Conservation (phyloP, 306 rosid genomes). For the Dicorynia guianensis region DNA sequence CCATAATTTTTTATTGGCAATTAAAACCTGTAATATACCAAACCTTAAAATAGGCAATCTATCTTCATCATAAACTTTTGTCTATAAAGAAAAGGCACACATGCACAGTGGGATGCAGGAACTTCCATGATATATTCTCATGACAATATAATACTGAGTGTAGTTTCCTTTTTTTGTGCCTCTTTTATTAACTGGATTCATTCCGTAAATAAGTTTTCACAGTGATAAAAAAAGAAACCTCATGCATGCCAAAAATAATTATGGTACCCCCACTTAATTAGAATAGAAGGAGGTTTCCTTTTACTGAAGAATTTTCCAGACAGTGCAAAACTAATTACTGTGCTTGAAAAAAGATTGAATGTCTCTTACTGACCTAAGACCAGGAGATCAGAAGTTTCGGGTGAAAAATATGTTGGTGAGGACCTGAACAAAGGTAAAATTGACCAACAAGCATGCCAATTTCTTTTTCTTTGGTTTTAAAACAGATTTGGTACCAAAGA, state of each 20-base stretch:
- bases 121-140: neutral
- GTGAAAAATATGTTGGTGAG: conserved; percentile 11
- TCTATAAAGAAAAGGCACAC: too few species aligned
- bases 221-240: neutral
- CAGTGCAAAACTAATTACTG: conserved; percentile 22
- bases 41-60: too few species aligned
- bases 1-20: too few species aligned
- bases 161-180: neutral
- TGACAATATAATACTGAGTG: too few species aligned
- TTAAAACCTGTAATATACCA: too few species aligned
- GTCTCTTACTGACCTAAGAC: neutral
- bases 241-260: neutral
- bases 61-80: too few species aligned
- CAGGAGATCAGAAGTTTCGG: conserved; percentile 36
- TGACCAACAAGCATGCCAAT: neutral
- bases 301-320: conserved; percentile 11
- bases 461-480: too few species aligned
- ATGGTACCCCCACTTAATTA: neutral
- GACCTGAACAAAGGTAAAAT: neutral
- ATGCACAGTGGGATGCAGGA: too few species aligned
- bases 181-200: neutral
- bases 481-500: too few species aligned
- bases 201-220: neutral
- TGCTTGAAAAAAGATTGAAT: conserved; percentile 28
- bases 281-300: too few species aligned